These are phyloP conservation scores for Debaryomyces maramus DNA, from an alignment of 805 yeast species.

Conservation along the genomic window DNA sequence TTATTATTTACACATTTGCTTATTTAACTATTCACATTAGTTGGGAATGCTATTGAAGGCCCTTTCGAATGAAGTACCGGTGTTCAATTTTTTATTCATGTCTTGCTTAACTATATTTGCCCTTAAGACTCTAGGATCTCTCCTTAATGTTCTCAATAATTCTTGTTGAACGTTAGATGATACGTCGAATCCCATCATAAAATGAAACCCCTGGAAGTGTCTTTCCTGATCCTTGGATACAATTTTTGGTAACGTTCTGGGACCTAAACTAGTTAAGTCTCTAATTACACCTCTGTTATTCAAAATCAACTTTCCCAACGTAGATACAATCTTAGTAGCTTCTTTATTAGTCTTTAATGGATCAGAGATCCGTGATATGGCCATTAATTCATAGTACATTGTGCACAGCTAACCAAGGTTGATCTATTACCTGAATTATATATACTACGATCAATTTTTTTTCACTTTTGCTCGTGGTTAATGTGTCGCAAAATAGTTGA, in stretches of 20 bases:
- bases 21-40: not conserved
- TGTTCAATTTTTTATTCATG: conserved; percentile 51
- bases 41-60: conserved; percentile 18
- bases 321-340: conserved; percentile 47
- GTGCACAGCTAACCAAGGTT: not conserved
- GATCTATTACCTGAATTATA: not conserved
- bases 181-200: conserved; percentile 82
- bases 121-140: conserved; percentile 90
- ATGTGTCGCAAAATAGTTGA: not conserved
- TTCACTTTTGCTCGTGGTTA: not conserved
- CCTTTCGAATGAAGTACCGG: conserved; percentile 58
- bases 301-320: conserved; percentile 79
- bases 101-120: conserved; percentile 68
- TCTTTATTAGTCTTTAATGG: conserved; percentile 45
- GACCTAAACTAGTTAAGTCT: conserved; percentile 76
- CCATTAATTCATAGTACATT: conserved; percentile 89
- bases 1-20: not conserved
- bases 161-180: conserved; percentile 85
- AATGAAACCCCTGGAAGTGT: conserved; percentile 89
- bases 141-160: conserved; percentile 72
- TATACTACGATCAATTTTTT: not conserved
- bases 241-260: conserved; percentile 74
- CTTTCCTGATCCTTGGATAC: conserved; percentile 82
- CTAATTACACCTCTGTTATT: conserved; percentile 94
- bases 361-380: conserved; percentile 79